Evolutionary conservation across 1,284 basidiomycete species (phyloP), one percentile per base, ranked within the genome.

Genomic region (Rhodofomes roseus): DNA sequence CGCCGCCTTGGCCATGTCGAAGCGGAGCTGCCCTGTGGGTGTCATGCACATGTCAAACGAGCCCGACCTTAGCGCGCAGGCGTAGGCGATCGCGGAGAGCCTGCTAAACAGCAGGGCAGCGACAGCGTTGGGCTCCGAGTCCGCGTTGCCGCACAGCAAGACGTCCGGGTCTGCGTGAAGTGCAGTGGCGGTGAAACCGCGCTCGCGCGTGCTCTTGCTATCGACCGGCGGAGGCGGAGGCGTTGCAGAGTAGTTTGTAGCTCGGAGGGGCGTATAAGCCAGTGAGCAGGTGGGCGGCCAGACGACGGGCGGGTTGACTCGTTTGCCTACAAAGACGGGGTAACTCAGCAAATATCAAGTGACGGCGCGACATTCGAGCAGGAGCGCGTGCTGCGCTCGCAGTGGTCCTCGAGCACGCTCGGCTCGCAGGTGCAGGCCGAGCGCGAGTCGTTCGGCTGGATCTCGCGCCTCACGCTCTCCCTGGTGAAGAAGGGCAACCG

Each of bases 391-490:
- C 76, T 87, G 61, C 80, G 83, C 64, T 87, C 85, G 43, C 84
- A 82, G 64, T 89, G 87, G 87, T 86, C 84, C 62, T 76, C 80
- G 8, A 87, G 85, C 16, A 87, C 86, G 1, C 73, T 89, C 34
- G 74, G 74, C 37, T 81, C 81, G 23, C 70, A 72, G 25, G 76
- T 80, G 31, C 75, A 79, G 54, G 74, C 75, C 36, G 65, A 65
- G 31, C 25, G 61, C 25, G 65, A 65, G 25, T 55, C 70, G 18
- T 64, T 75, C 12, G 73, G 77, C 23, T 76, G 78, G 58, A 77
- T 79, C 59, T 65, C 79, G 54, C 73, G 76, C 52, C 73, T 81
- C 60, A 77, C 78, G 65, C 79, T 84, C 57, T 72, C 71, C 3
- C 70, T 73, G 12, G 65, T 71, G 7, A 70, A 68, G 58, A 67